These are phyloP conservation scores for Aegilops umbellulata DNA, from an alignment of 176 grass and related monocot species.

Conservation along the genomic window DNA sequence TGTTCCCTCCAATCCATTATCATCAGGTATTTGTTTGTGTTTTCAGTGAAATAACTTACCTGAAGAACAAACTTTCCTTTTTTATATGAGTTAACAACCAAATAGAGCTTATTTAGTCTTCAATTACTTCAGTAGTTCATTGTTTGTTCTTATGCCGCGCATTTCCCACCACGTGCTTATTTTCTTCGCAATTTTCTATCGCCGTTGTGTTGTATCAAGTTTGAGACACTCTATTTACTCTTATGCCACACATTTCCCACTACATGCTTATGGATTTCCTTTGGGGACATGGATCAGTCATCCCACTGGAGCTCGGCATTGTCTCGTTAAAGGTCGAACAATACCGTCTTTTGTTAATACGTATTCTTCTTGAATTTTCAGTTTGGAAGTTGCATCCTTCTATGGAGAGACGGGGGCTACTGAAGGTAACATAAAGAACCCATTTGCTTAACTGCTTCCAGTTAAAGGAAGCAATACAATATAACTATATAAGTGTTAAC, in stretches of 20 bases:
- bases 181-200: neutral
- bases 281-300: neutral
- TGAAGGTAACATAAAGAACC: neutral
- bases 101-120: neutral
- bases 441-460: neutral
- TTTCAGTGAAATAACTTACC: neutral
- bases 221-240: neutral
- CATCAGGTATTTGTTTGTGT: neutral
- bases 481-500: neutral
- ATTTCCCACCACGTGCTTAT: neutral
- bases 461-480: neutral
- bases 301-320: neutral
- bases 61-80: neutral
- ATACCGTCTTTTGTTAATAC: neutral
- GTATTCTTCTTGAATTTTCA: neutral
- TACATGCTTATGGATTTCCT: neutral
- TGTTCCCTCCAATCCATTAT: neutral
- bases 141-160: neutral
- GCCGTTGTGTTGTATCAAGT: neutral
- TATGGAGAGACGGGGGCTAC: neutral
- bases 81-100: neutral
- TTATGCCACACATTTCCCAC: neutral
- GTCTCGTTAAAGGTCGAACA: neutral
- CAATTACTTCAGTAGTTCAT: neutral
- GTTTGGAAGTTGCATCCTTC: neutral